Evolutionary conservation across 371 early-diverging fungal species (phyloP).

Genomic region (Mucor saturninus): DNA sequence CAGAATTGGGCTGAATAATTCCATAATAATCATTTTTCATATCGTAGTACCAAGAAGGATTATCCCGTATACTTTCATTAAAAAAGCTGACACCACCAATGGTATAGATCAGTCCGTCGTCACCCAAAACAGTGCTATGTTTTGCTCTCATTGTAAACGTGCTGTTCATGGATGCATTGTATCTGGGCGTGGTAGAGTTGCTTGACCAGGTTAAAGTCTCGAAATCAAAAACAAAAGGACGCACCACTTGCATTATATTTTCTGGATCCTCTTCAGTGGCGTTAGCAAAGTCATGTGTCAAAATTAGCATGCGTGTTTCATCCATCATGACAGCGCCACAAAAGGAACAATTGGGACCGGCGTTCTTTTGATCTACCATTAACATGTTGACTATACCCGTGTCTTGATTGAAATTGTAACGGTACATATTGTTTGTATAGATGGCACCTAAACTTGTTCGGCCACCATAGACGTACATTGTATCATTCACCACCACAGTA

Average conservation of each 20-base stretch:
- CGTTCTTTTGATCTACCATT: not conserved
- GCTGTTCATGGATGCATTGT: not conserved
- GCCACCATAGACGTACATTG: conserved; percentile 12
- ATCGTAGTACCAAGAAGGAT: not conserved
- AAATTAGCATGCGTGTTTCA: not conserved
- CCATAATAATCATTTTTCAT: not conserved
- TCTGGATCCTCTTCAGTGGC: not conserved
- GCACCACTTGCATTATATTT: not conserved
- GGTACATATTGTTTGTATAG: conserved; percentile 2
- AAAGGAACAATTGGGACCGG: not conserved
- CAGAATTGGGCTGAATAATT: no score
- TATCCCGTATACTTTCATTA: not conserved
- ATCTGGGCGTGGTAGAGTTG: not conserved
- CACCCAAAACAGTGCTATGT: not conserved
- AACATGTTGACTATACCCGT: not conserved
- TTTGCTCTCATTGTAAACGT: not conserved
- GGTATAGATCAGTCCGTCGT: not conserved
- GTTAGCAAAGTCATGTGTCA: not conserved
- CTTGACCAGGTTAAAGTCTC: not conserved
- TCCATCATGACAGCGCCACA: not conserved
- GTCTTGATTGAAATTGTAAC: not conserved
- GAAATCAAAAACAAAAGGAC: not conserved
- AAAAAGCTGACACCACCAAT: not conserved
- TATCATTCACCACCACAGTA: conserved; percentile 1
- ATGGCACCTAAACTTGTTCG: no score